Conservation (phyloP, 495 filamentous ascomycete genomes). For the Penicillium egyptiacum region DNA sequence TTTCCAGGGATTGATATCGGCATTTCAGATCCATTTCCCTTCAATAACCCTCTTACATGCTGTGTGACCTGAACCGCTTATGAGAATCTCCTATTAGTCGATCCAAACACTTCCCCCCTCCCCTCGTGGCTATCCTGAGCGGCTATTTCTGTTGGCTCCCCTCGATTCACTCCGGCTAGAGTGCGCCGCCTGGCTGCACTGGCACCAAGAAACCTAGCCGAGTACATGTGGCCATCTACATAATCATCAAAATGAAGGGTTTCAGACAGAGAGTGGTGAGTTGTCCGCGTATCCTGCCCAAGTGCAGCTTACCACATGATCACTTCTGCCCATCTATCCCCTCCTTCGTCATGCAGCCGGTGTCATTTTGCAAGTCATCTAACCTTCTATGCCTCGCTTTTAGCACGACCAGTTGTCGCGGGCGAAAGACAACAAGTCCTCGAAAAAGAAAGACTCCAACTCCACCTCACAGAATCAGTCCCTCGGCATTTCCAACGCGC, state of each 20-base stretch:
- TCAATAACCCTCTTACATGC: conserved; percentile 3
- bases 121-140: conserved; percentile 30
- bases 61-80: conserved; percentile 32
- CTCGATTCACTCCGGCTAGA: conserved; percentile 38
- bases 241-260: conserved; percentile 77
- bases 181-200: conserved; percentile 44
- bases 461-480: conserved; percentile 63
- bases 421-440: conserved; percentile 90
- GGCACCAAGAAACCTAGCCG: conserved; percentile 32
- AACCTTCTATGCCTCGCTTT: conserved; percentile 34
- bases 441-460: conserved; percentile 87
- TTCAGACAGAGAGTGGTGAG: conserved; percentile 98
- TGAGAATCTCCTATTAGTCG: conserved; percentile 30
- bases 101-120: conserved; percentile 33
- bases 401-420: conserved; percentile 89
- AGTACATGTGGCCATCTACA: conserved; percentile 44
- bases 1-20: neutral
- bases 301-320: conserved; percentile 23
- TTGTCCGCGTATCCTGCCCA: conserved; percentile 27
- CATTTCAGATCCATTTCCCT: conserved; percentile 2
- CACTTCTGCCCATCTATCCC: conserved; percentile 14
- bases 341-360: conserved; percentile 19
- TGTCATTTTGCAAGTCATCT: conserved; percentile 16
- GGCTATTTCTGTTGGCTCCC: conserved; percentile 21
- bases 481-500: conserved; percentile 46